A percentile compares a stretch with the other conserved stretches of the same genome.
Evolutionary conservation across 2,329 filamentous ascomycete species (phyloP).

Genomic region (Xylaria sp.): DNA sequence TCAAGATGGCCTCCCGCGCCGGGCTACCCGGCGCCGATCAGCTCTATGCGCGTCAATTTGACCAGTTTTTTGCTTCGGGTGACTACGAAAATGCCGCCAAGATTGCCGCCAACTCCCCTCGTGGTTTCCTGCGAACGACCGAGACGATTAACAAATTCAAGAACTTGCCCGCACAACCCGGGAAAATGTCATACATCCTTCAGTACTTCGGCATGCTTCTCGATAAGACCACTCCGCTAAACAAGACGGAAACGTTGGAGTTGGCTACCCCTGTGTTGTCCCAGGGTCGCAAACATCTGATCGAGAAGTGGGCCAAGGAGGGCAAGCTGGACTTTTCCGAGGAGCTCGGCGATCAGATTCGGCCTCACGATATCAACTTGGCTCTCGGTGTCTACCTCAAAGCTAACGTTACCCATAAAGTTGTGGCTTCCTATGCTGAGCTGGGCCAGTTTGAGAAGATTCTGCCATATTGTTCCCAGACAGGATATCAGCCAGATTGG

Average conservation of each 20-base stretch:
- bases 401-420: slow-evolving; percentile 91
- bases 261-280: slow-evolving; percentile 90
- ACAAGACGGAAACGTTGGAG: slow-evolving; percentile 93
- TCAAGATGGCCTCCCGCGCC: slow-evolving; percentile 94
- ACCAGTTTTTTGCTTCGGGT: slow-evolving; percentile 81
- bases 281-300: slow-evolving; percentile 92
- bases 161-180: slow-evolving; percentile 79
- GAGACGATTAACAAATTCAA: slow-evolving; percentile 98
- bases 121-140: slow-evolving; percentile 91
- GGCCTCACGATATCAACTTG: slow-evolving; percentile 86
- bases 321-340: slow-evolving; percentile 96
- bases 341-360: slow-evolving; percentile 93
- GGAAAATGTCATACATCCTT: slow-evolving; percentile 91
- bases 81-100: slow-evolving; percentile 92
- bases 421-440: slow-evolving; percentile 93
- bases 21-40: slow-evolving; percentile 94
- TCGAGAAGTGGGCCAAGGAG: slow-evolving; percentile 98
- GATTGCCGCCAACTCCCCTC: slow-evolving; percentile 94
- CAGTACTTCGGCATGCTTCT: slow-evolving; percentile 98
- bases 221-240: slow-evolving; percentile 87
- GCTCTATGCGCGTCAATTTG: slow-evolving; percentile 92
- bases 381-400: slow-evolving; percentile 90
- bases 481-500: slow-evolving; percentile 94
- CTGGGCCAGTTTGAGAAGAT: slow-evolving; percentile 98
- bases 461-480: slow-evolving; percentile 85